Percentiles rank a stretch among this genome's conserved stretches.
Evolutionary conservation across 768 basidiomycete genomes (phyloP).

Genomic region (Amanita pallidorosea): DNA sequence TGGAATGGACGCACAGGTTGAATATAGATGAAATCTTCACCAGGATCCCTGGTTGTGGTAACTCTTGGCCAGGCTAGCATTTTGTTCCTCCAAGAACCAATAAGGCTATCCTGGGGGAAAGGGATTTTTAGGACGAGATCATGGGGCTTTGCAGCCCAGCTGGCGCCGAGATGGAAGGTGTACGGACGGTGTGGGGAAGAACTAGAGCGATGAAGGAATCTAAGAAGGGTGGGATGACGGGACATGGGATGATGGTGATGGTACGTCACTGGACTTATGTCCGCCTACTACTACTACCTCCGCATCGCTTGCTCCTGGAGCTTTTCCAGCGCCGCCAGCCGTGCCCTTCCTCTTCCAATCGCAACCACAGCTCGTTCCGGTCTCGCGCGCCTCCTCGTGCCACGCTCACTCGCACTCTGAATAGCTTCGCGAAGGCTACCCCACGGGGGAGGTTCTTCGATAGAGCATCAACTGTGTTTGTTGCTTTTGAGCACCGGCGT

Average conservation of each 20-base stretch:
- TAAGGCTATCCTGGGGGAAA: constrained; percentile 44
- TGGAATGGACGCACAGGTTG: constrained; percentile 43
- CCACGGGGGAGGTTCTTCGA: constrained; percentile 28
- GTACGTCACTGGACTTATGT: background rate
- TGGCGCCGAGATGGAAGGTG: constrained; percentile 65
- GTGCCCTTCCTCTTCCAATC: background rate
- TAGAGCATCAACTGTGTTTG: constrained; percentile 19
- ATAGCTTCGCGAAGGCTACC: constrained; percentile 13
- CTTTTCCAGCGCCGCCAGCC: background rate
- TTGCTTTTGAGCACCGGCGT: no score
- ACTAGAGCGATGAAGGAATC: background rate
- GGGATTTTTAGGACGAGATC: constrained; percentile 30
- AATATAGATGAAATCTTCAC: constrained; percentile 46
- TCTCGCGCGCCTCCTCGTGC: background rate
- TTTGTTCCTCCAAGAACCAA: constrained; percentile 63
- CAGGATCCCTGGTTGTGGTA: constrained; percentile 25
- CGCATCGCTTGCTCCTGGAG: background rate
- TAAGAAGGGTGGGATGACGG: background rate
- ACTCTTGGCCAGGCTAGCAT: constrained; percentile 38
- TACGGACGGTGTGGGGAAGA: constrained; percentile 30
- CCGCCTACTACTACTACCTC: background rate
- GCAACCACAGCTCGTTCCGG: background rate
- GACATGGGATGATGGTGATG: background rate
- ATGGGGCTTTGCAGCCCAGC: constrained; percentile 69
- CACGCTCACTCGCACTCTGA: background rate